These are phyloP conservation scores for Lentinus polychrous DNA, from an alignment of 1,284 basidiomycete species.

Conservation along the genomic window DNA sequence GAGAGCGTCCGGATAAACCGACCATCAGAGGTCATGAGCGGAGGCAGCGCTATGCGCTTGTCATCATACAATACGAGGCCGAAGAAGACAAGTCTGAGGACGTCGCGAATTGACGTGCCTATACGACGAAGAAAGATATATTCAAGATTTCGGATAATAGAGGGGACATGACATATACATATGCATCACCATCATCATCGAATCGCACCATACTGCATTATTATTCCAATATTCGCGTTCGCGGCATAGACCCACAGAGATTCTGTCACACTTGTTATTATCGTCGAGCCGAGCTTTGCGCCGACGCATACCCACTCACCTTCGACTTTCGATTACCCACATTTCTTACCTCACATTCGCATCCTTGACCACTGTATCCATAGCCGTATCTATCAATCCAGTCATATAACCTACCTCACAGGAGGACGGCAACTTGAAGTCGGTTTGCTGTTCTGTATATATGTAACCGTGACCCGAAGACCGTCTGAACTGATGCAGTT, in stretches of 20 bases:
- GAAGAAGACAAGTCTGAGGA: neutral
- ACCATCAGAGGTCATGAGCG: neutral
- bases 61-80: neutral
- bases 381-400: constrained; percentile 6
- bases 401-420: too few relatives aligned
- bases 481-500: too few relatives aligned
- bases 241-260: neutral
- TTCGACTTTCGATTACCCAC: constrained; percentile 1
- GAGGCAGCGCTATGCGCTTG: neutral
- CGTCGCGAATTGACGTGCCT: too few relatives aligned
- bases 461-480: too few relatives aligned
- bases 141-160: neutral
- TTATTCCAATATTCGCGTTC: neutral
- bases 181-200: neutral
- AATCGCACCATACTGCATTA: too few relatives aligned
- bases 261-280: neutral
- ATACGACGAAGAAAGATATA: neutral
- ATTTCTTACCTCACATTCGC: neutral
- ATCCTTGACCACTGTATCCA: constrained; percentile 13
- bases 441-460: too few relatives aligned
- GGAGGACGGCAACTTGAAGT: too few relatives aligned
- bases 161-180: neutral
- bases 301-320: neutral
- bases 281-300: neutral
- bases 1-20: neutral